Conservation (phyloP, 23 red algal species). For the Gracilaria gracilis region DNA sequence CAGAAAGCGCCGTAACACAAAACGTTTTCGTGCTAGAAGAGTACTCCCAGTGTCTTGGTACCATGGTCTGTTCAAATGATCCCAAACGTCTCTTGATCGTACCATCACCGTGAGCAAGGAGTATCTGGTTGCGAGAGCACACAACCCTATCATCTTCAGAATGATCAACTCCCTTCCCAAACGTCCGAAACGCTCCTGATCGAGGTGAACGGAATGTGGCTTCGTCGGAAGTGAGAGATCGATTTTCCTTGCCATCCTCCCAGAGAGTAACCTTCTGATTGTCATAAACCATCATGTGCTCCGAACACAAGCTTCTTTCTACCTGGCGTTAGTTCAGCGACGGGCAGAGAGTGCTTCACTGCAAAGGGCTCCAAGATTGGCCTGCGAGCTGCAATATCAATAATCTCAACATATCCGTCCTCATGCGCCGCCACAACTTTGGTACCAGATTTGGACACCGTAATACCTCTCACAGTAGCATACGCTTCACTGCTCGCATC, state of each 20-base stretch:
- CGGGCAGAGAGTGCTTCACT: background rate
- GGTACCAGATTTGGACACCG: background rate
- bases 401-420: background rate
- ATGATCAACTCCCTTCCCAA: background rate
- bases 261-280: background rate
- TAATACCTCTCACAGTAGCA: conserved; percentile 18
- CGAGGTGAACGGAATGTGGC: background rate
- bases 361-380: background rate
- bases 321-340: background rate
- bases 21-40: background rate
- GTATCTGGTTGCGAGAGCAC: background rate
- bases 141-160: background rate
- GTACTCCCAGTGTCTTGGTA: conserved; percentile 4
- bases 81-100: background rate
- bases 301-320: conserved; percentile 1
- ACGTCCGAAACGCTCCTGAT: background rate
- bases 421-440: background rate
- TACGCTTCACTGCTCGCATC: background rate
- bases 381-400: background rate
- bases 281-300: conserved; percentile 13
- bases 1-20: background rate
- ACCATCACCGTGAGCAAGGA: background rate
- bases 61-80: background rate
- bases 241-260: conserved; percentile 1
- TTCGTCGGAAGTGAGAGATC: background rate